Percentiles rank a stretch among this genome's conserved stretches.
Evolutionary conservation across 2,329 filamentous ascomycete genomes (phyloP).

Genomic region (Ophiostoma ulmi): DNA sequence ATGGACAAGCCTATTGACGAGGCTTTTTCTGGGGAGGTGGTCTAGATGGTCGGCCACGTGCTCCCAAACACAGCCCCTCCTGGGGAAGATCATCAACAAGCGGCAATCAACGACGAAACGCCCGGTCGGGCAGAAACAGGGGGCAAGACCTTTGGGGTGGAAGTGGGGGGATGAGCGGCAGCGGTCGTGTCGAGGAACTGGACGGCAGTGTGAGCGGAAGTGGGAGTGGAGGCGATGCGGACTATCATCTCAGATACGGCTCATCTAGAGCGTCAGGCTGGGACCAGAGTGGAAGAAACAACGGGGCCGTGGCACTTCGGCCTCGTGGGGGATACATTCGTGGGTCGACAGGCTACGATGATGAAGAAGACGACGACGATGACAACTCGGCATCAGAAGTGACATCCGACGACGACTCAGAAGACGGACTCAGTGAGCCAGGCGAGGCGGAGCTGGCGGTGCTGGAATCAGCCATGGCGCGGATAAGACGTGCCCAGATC

Average conservation of each 20-base stretch:
- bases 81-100: slow-evolving; percentile 94
- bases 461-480: slow-evolving; percentile 70
- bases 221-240: slow-evolving; percentile 46
- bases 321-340: slow-evolving; percentile 38
- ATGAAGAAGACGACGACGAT: slow-evolving; percentile 15
- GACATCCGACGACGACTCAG: slow-evolving; percentile 41
- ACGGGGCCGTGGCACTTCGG: slow-evolving; percentile 21
- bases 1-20: slow-evolving; percentile 99
- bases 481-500: slow-evolving; percentile 72
- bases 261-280: slow-evolving; percentile 45
- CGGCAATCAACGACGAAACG: slow-evolving; percentile 51
- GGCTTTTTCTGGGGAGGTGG: slow-evolving; percentile 99
- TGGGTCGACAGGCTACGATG: slow-evolving; percentile 32
- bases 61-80: slow-evolving; percentile 88
- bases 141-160: slow-evolving; percentile 35
- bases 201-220: slow-evolving; percentile 50
- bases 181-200: slow-evolving; percentile 58
- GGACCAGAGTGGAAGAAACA: slow-evolving; percentile 38
- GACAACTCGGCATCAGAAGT: slow-evolving; percentile 32
- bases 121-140: slow-evolving; percentile 33
- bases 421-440: slow-evolving; percentile 39
- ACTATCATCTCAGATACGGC: slow-evolving; percentile 16
- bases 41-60: slow-evolving; percentile 99
- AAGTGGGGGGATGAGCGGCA: slow-evolving; percentile 29
- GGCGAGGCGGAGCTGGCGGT: slow-evolving; percentile 60